Evolutionary conservation across 495 filamentous ascomycete species (phyloP).

Genomic region (Sporormia fimetaria): DNA sequence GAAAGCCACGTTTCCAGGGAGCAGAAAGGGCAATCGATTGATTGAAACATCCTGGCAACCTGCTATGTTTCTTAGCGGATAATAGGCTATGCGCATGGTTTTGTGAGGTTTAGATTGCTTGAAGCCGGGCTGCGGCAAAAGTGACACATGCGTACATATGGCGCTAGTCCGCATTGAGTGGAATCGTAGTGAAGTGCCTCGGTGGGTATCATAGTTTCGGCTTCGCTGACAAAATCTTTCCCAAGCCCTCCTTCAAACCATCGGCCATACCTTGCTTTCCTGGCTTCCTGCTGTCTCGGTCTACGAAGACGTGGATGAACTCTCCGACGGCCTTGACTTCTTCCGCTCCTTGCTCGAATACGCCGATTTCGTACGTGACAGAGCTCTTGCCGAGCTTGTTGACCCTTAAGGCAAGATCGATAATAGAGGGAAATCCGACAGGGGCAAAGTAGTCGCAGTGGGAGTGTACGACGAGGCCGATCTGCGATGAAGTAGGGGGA

Average conservation of each 20-base stretch:
- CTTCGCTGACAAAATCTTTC: conserved; percentile 22
- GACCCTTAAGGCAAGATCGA: conserved; percentile 73
- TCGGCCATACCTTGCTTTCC: conserved; percentile 46
- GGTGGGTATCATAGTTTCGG: conserved; percentile 13
- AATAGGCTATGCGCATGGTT: not conserved
- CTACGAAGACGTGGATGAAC: conserved; percentile 83
- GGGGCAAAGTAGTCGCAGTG: conserved; percentile 76
- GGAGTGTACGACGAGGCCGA: conserved; percentile 73
- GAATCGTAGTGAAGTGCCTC: no score
- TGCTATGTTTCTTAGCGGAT: conserved; percentile 5
- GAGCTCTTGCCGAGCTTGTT: conserved; percentile 76
- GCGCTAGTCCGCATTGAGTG: no score
- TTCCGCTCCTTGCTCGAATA: conserved; percentile 69
- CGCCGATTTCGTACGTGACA: conserved; percentile 83
- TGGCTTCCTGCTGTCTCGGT: conserved; percentile 58
- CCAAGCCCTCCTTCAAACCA: conserved; percentile 43
- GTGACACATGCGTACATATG: no score
- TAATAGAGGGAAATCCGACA: conserved; percentile 68
- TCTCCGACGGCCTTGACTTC: conserved; percentile 73
- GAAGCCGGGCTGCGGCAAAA: no score
- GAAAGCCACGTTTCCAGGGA: conserved; percentile 10
- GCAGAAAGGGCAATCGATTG: not conserved
- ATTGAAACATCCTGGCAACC: not conserved
- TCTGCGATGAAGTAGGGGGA: conserved; percentile 56
- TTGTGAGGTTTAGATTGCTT: no score